Conservation (phyloP, 768 basidiomycete species). For the Russula foetens region DNA sequence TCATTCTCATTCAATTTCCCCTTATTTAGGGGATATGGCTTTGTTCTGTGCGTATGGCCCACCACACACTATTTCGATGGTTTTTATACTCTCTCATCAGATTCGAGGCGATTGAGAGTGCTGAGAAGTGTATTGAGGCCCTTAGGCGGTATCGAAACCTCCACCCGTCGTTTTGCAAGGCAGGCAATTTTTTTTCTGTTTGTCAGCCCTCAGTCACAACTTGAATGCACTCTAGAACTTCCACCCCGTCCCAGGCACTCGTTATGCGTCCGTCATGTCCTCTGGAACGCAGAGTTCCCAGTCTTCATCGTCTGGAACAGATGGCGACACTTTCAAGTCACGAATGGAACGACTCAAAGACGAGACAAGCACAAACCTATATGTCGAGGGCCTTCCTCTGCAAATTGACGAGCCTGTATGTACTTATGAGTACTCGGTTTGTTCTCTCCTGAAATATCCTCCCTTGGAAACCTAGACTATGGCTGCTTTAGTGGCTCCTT, state of each 20-base stretch:
- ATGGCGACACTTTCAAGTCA: slow-evolving; percentile 50
- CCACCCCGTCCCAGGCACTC: slow-evolving; percentile 79
- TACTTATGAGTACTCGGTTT: neutral
- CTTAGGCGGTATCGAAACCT: slow-evolving; percentile 67
- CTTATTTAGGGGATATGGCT: slow-evolving; percentile 59
- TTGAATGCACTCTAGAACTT: slow-evolving; percentile 43
- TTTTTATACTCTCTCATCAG: slow-evolving; percentile 30
- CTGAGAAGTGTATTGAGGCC: slow-evolving; percentile 65
- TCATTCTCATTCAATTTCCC: neutral
- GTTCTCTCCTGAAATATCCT: neutral
- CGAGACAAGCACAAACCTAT: slow-evolving; percentile 61
- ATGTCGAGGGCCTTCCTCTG: slow-evolving; percentile 74
- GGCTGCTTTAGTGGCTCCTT: slow-evolving; percentile 54
- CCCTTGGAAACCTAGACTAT: slow-evolving; percentile 40
- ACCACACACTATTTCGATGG: neutral
- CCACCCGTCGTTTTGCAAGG: slow-evolving; percentile 86
- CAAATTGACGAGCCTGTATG: slow-evolving; percentile 59
- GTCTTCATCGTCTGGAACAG: slow-evolving; percentile 6
- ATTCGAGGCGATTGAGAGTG: slow-evolving; percentile 57
- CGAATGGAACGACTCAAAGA: slow-evolving; percentile 73
- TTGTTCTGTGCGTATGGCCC: slow-evolving; percentile 54
- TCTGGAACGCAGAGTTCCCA: slow-evolving; percentile 8
- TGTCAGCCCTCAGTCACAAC: neutral
- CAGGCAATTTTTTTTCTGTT: slow-evolving; percentile 23
- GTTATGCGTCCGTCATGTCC: slow-evolving; percentile 35